Percentiles rank a stretch among this genome's conserved stretches.
Conservation (phyloP, 2,329 filamentous ascomycete genomes). For the Botryosphaeria dothidea region DNA sequence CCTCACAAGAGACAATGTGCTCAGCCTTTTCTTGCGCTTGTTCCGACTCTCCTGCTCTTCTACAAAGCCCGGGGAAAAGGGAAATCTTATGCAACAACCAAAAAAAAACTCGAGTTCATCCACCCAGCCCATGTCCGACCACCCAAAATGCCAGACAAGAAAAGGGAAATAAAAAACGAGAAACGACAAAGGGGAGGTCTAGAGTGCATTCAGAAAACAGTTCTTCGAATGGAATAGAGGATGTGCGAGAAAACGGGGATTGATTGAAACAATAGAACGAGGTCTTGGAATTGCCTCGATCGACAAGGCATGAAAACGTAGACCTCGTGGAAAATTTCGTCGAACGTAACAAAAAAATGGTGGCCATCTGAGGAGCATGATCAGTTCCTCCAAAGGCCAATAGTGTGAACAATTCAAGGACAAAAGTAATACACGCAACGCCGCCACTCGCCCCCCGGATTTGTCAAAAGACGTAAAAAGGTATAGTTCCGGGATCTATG, state of each 20-base stretch:
- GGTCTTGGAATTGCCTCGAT: slow-evolving; percentile 8
- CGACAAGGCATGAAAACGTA: slow-evolving; percentile 10
- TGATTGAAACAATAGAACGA: background rate
- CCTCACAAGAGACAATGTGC: background rate
- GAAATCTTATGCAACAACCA: background rate
- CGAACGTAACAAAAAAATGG: background rate
- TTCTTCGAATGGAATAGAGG: background rate
- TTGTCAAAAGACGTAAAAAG: background rate
- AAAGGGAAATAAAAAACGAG: background rate
- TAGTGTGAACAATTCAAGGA: background rate
- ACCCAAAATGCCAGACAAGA: background rate
- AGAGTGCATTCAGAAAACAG: background rate
- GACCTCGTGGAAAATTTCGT: slow-evolving; percentile 10
- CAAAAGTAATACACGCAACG: slow-evolving; percentile 11
- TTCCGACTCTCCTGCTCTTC: background rate
- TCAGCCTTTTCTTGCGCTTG: background rate
- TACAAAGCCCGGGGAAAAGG: background rate
- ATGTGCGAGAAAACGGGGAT: background rate
- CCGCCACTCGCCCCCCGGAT: background rate
- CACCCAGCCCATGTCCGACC: background rate
- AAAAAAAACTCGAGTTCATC: background rate
- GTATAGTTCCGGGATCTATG: background rate
- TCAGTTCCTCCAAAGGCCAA: background rate
- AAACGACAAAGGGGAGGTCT: background rate
- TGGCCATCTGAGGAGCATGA: background rate